phyloP scores from a whole-genome alignment of 495 filamentous ascomycete species.

The Penicillium steckii region DNA sequence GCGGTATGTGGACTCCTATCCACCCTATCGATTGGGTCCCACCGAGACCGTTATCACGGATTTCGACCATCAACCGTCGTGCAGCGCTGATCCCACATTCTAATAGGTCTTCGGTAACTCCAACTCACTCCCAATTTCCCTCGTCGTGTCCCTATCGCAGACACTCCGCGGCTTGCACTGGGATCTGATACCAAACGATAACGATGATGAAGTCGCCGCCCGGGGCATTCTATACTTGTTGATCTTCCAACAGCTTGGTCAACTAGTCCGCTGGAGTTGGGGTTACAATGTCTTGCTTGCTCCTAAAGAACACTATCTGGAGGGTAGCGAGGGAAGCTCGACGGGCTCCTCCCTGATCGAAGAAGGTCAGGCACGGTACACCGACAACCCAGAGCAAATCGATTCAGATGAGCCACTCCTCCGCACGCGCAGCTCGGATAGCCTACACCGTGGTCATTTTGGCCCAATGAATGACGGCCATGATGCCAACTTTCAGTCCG shows the following conservation, averaged over 20 bases:
- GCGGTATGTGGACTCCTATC: constrained; percentile 52
- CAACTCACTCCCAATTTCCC: constrained; percentile 94
- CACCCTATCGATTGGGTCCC: not conserved
- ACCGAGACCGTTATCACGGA: not conserved
- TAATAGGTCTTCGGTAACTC: constrained; percentile 91
- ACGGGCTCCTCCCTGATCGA: constrained; percentile 50
- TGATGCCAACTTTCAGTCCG: constrained; percentile 35
- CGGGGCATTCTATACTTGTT: constrained; percentile 92
- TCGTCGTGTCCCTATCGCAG: constrained; percentile 89
- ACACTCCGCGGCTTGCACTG: constrained; percentile 91
- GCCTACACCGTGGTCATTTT: constrained; percentile 17
- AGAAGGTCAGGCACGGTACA: constrained; percentile 63
- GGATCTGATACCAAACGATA: constrained; percentile 86
- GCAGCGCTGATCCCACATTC: constrained; percentile 9
- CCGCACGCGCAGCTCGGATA: constrained; percentile 31
- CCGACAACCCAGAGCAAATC: constrained; percentile 54
- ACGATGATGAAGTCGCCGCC: constrained; percentile 90
- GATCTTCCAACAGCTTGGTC: constrained; percentile 96
- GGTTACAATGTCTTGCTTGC: constrained; percentile 90
- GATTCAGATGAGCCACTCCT: constrained; percentile 45
- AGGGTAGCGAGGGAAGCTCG: constrained; percentile 59
- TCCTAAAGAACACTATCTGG: constrained; percentile 60
- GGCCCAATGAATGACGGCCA: constrained; percentile 8
- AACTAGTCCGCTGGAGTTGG: constrained; percentile 97
- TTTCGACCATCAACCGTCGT: not conserved